phyloP scores from a whole-genome alignment of 2,329 filamentous ascomycete genomes.

The Setomelanomma holmii region DNA sequence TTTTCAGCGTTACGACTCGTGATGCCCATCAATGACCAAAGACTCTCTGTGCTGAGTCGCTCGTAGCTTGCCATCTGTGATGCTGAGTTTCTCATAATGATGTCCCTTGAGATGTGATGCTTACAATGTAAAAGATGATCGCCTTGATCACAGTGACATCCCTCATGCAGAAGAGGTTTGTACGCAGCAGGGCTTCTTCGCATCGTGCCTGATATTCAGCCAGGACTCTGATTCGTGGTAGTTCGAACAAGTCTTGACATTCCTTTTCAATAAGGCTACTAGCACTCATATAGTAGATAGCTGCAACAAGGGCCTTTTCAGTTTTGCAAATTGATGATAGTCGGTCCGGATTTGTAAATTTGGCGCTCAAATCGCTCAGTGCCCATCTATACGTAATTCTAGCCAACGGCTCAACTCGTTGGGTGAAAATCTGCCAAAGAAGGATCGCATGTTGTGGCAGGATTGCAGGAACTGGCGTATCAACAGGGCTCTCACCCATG shows the following conservation, averaged over 20 bases:
- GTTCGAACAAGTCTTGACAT: not conserved
- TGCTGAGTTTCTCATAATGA: not conserved
- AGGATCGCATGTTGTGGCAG: not conserved
- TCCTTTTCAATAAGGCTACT: not conserved
- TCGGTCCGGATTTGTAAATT: not conserved
- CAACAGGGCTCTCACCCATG: not conserved
- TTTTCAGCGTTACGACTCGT: slow-evolving; percentile 63
- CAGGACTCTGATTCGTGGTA: not conserved
- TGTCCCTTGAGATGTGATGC: not conserved
- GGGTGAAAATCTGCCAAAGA: not conserved
- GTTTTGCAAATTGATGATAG: not conserved
- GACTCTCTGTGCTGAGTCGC: not conserved
- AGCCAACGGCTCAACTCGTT: not conserved
- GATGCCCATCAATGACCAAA: not conserved
- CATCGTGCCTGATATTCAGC: not conserved
- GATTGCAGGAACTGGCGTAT: not conserved
- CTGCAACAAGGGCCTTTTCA: not conserved
- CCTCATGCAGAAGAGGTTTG: not conserved
- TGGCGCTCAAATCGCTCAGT: not conserved
- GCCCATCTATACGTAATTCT: not conserved
- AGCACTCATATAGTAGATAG: not conserved
- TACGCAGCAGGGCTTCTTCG: not conserved
- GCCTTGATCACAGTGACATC: not conserved
- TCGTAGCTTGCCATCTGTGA: not conserved
- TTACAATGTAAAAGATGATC: not conserved